Evolutionary conservation across 2,329 filamentous ascomycete species (phyloP).

Genomic region (Epichloe brachyelytri): DNA sequence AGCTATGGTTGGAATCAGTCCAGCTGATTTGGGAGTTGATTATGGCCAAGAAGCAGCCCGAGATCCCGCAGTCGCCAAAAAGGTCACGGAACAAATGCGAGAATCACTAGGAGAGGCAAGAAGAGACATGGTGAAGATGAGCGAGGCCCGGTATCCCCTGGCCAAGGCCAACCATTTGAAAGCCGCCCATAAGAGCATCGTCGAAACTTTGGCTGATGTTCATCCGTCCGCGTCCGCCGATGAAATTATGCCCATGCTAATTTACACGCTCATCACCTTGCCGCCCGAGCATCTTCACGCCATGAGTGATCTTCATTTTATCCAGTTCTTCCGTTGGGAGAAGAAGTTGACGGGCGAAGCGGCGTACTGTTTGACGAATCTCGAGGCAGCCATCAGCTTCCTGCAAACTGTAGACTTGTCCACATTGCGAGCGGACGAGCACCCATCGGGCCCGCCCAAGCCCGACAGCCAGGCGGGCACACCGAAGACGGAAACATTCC

Average conservation of each 20-base stretch:
- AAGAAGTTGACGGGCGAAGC: constrained; percentile 84
- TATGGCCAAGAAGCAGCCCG: constrained; percentile 45
- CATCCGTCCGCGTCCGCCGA: constrained; percentile 80
- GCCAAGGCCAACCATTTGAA: constrained; percentile 86
- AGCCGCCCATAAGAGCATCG: constrained; percentile 82
- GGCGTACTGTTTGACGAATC: constrained; percentile 89
- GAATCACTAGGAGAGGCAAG: constrained; percentile 60
- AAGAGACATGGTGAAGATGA: constrained; percentile 63
- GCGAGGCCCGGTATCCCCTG: constrained; percentile 72
- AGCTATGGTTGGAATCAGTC: constrained; percentile 78
- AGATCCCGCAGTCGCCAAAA: constrained; percentile 42
- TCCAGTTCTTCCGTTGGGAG: constrained; percentile 79
- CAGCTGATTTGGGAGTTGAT: constrained; percentile 73
- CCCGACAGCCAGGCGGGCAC: constrained; percentile 33
- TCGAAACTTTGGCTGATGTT: constrained; percentile 63
- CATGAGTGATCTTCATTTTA: constrained; percentile 90
- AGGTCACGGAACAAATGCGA: constrained; percentile 55
- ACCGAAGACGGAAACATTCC: constrained; percentile 41
- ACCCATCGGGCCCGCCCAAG: constrained; percentile 54
- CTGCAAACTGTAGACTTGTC: constrained; percentile 90
- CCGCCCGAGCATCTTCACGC: constrained; percentile 75
- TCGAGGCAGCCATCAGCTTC: constrained; percentile 90
- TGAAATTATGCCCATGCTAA: constrained; percentile 92
- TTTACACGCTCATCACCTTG: constrained; percentile 88
- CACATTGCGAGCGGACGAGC: constrained; percentile 70